A percentile compares a stretch with the other conserved stretches of the same genome.
Evolutionary conservation across 2,329 filamentous ascomycete species (phyloP).

Genomic region (Calonectria fujianensis): DNA sequence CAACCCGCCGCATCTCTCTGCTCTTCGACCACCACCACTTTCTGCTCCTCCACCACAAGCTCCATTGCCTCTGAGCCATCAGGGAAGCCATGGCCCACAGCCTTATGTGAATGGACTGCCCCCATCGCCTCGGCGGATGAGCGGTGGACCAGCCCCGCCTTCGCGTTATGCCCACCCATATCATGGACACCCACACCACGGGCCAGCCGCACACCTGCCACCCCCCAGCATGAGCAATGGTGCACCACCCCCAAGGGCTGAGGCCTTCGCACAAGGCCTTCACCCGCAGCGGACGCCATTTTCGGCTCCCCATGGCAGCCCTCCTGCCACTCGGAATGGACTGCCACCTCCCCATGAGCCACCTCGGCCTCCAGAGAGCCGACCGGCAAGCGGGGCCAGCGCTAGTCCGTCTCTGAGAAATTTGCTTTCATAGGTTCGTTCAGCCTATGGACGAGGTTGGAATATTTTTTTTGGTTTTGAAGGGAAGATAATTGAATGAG

Average conservation of each 20-base stretch:
- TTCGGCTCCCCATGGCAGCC: slow-evolving; percentile 66
- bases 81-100: slow-evolving; percentile 58
- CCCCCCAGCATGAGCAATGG: slow-evolving; percentile 60
- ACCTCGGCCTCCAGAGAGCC: slow-evolving; percentile 62
- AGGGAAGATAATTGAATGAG: neutral
- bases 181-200: slow-evolving; percentile 54
- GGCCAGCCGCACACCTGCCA: slow-evolving; percentile 51
- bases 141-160: slow-evolving; percentile 63
- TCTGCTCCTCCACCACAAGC: slow-evolving; percentile 65
- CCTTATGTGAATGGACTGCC: slow-evolving; percentile 67
- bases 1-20: slow-evolving; percentile 60
- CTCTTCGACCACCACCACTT: slow-evolving; percentile 71
- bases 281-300: slow-evolving; percentile 65
- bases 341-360: slow-evolving; percentile 55
- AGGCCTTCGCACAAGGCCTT: slow-evolving; percentile 64
- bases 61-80: slow-evolving; percentile 64
- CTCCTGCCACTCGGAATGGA: slow-evolving; percentile 66
- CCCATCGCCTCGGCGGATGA: slow-evolving; percentile 68
- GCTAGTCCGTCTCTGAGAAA: slow-evolving; percentile 86
- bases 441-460: neutral
- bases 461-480: neutral
- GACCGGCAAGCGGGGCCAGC: slow-evolving; percentile 80
- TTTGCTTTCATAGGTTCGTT: slow-evolving; percentile 74
- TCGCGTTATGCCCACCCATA: slow-evolving; percentile 64
- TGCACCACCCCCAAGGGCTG: slow-evolving; percentile 58